Base-by-base conservation (phyloP, 768 basidiomycete genomes). In the Leccinum subgranulosum region DNA sequence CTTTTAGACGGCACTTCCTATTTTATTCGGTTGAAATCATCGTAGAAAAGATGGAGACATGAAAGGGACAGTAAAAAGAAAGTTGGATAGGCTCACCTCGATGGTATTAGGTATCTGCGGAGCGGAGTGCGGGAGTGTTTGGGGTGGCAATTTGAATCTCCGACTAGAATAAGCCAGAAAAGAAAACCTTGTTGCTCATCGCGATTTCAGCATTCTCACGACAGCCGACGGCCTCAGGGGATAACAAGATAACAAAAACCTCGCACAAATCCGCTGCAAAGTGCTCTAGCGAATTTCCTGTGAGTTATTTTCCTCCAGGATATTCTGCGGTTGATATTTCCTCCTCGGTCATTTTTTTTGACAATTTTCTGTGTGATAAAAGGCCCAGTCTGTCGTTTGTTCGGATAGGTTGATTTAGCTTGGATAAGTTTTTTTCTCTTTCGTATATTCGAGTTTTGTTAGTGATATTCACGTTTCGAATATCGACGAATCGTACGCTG, bases 1-100 rank as follows among this genome's bases (percentile, higher is more conserved):
- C 69, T 61, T 73, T 72, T 46, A 66, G 71, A 72, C 71, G 71
- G 71, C 71, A 72, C 71, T 72, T 72, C 71, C 71, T 72, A 72
- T 70, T 64, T 70, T 64, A 62, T 69, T 69, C 71, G 71, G 71
- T 69, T 60, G 61, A 63, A 66, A 48, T 72, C 71, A 72, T 72
- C 71, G 28, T 58, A 31, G 28, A 51, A 27, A 33, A 23, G 27
- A 31, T 27, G 46, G 6, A 1, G 23, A n/a, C 19, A 21, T 14
- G 33, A 36, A 21, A 45, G 25, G 0, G 12, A n/a, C 11, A 6
- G 17, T 45, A 45, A 29, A 19, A 47, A 41, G 28, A 27, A 33
- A 33, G 15, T 43, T 12, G 23, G 43, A 28, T 7, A 33, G 33
- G 49, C 70, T 70, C 57, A 72, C 70, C 67, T 53, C 17, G 9